Conservation (phyloP, 139 green algal genomes). For the Monoraphidium neglectum region DNA sequence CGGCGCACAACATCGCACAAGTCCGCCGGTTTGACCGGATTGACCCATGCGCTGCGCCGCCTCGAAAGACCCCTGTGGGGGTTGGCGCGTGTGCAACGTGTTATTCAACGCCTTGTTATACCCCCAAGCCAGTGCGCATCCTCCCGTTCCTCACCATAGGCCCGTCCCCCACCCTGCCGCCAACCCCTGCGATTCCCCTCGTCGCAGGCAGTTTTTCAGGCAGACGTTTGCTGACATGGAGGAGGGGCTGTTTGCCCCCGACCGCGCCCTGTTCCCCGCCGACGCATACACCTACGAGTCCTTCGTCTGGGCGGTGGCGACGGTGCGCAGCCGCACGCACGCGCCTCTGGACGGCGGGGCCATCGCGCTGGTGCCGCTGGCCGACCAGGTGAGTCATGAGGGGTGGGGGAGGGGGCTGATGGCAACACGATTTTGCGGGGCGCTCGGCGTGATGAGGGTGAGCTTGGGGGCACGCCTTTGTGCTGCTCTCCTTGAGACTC, state of each 20-base stretch:
- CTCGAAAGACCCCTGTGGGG: too few species aligned
- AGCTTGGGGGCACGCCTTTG: not conserved
- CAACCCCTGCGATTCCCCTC: not conserved
- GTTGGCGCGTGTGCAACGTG: too few species aligned
- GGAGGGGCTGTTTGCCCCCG: constrained; percentile 34
- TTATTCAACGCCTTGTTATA: too few species aligned
- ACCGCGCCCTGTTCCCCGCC: constrained; percentile 49
- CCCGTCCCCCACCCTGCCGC: not conserved
- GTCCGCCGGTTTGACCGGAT: too few species aligned
- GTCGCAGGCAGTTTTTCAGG: constrained; percentile 70
- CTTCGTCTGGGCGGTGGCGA: constrained; percentile 84
- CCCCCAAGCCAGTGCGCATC: too few species aligned
- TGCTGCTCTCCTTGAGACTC: not conserved
- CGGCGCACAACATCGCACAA: too few species aligned
- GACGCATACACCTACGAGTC: constrained; percentile 53
- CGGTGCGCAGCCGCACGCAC: constrained; percentile 69
- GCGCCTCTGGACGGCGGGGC: constrained; percentile 67
- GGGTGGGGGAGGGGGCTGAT: not conserved
- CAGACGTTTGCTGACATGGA: constrained; percentile 59
- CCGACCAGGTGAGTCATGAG: constrained; percentile 63
- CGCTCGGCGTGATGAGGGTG: not conserved
- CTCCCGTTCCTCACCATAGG: too few species aligned
- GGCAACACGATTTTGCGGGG: too few species aligned
- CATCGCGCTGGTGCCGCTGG: constrained; percentile 80
- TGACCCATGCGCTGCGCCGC: too few species aligned